Conservation (phyloP, 2,329 filamentous ascomycete genomes). For the Aspergillus sp. region DNA sequence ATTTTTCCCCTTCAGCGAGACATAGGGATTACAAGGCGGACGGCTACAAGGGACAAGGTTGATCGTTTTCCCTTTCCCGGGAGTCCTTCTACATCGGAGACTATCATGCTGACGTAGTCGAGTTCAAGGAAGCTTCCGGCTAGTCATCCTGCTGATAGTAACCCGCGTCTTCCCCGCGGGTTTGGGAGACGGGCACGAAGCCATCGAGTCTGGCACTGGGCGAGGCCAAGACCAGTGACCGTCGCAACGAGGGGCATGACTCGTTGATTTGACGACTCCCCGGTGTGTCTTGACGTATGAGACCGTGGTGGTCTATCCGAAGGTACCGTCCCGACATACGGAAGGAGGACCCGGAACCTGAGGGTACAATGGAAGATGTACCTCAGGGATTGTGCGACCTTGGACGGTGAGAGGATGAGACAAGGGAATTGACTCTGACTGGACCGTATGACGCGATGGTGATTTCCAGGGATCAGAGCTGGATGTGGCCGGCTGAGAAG, state of each 20-base stretch:
- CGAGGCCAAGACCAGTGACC: not conserved
- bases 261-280: conserved; percentile 11
- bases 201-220: not conserved
- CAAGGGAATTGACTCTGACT: conserved; percentile 11
- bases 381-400: conserved; percentile 3
- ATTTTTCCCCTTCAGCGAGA: conserved; percentile 1
- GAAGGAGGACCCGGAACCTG: conserved; percentile 3
- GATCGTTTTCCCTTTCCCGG: not conserved
- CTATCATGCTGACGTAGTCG: conserved; percentile 35
- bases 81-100: conserved; percentile 5
- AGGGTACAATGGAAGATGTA: conserved; percentile 2
- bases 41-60: not conserved
- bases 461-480: conserved; percentile 11
- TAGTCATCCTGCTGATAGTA: conserved; percentile 4
- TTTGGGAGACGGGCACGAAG: not conserved
- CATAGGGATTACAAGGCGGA: conserved; percentile 1
- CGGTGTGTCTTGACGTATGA: conserved; percentile 21
- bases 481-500: conserved; percentile 2
- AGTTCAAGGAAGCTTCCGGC: conserved; percentile 19
- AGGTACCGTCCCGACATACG: conserved; percentile 7
- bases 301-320: conserved; percentile 13
- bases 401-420: not conserved
- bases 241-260: conserved; percentile 2
- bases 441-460: conserved; percentile 7
- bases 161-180: not conserved